Evolutionary conservation across 768 basidiomycete genomes (phyloP).

Genomic region (Tricholoma hemisulphureum): DNA sequence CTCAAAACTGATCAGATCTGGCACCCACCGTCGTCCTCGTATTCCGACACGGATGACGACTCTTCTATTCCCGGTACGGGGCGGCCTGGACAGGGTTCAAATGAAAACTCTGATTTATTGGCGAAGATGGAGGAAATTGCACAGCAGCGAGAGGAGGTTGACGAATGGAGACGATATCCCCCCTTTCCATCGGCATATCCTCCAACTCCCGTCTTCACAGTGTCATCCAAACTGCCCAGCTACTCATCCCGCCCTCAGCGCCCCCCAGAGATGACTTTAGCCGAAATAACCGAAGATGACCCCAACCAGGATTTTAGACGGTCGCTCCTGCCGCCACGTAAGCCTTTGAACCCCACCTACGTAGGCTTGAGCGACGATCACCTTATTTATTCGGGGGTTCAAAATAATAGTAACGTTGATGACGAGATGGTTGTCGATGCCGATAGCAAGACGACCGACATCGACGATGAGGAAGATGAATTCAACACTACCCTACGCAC

Average conservation of each 20-base stretch:
- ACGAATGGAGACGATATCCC: conserved; percentile 75
- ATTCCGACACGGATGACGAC: conserved; percentile 34
- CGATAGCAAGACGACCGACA: conserved; percentile 23
- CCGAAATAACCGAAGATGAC: conserved; percentile 41
- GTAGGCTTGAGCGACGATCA: conserved; percentile 61
- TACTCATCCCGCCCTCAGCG: not conserved
- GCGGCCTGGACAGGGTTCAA: conserved; percentile 3
- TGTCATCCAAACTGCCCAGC: conserved; percentile 28
- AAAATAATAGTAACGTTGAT: conserved; percentile 14
- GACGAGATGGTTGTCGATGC: conserved; percentile 30
- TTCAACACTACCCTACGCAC: conserved; percentile 69
- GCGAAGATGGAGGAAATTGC: conserved; percentile 6
- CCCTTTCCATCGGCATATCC: conserved; percentile 78
- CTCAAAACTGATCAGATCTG: conserved; percentile 46
- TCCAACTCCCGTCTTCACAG: conserved; percentile 54
- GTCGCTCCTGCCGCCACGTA: conserved; percentile 68
- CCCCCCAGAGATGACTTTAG: conserved; percentile 18
- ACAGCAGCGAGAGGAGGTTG: conserved; percentile 32
- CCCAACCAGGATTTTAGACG: conserved; percentile 59
- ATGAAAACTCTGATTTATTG: conserved; percentile 8
- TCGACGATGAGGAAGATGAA: conserved; percentile 51
- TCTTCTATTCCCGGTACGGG: conserved; percentile 4
- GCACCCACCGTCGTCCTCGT: conserved; percentile 56
- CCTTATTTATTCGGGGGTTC: conserved; percentile 39
- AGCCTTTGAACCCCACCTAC: conserved; percentile 58